Conservation (phyloP, 2,329 filamentous ascomycete species). For the Ascocoryne sarcoides region DNA sequence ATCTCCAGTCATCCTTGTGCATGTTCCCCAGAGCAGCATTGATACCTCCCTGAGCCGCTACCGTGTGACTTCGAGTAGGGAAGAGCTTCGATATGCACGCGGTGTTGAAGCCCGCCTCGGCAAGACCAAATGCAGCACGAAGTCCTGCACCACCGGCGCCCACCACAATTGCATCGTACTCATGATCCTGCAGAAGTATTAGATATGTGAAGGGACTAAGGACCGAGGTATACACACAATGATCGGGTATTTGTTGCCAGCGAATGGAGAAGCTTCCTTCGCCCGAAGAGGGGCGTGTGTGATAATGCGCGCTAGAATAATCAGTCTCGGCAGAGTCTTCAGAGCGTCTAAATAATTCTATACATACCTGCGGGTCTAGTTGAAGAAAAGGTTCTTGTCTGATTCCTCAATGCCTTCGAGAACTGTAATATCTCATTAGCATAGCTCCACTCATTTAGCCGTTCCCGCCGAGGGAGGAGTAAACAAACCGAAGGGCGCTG, state of each 20-base stretch:
- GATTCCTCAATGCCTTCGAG: constrained; percentile 39
- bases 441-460: constrained; percentile 5
- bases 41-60: constrained; percentile 76
- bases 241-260: constrained; percentile 87
- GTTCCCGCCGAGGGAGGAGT: constrained; percentile 7
- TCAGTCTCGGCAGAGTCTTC: constrained; percentile 10
- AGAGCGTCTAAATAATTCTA: neutral
- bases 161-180: constrained; percentile 96
- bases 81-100: constrained; percentile 73
- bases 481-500: constrained; percentile 46
- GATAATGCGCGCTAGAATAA: constrained; percentile 65
- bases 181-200: constrained; percentile 61
- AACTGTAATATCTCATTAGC: constrained; percentile 23
- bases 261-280: constrained; percentile 82
- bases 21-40: constrained; percentile 89
- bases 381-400: constrained; percentile 76
- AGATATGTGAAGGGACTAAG: constrained; percentile 7
- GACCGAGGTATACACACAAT: constrained; percentile 49
- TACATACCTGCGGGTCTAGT: constrained; percentile 68
- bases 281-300: constrained; percentile 79
- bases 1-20: constrained; percentile 97
- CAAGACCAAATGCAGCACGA: constrained; percentile 75
- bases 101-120: constrained; percentile 83
- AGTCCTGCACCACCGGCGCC: constrained; percentile 76
- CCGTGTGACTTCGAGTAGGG: constrained; percentile 75